Evolutionary conservation across 495 filamentous ascomycete species (phyloP), one percentile per base, ranked within the genome.

Genomic region (Daldinia loculata): DNA sequence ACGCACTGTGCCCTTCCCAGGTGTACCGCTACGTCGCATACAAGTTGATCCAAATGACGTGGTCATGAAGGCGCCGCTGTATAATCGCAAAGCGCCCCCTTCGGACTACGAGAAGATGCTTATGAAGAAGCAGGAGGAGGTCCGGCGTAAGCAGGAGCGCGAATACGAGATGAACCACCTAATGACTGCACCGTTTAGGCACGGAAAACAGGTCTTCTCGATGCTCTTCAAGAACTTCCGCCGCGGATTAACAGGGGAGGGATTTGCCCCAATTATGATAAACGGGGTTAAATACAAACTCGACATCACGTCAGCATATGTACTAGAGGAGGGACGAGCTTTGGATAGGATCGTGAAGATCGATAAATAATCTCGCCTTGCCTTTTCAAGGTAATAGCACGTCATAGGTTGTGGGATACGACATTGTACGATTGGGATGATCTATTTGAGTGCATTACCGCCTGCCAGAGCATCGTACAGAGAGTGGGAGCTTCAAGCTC

Each of bases 141-240:
- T 75, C 55, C 67, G 72, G 0, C 67, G 70, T 61, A 77, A 74
- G 50, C 72, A 76, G 61, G 78, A 72, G 62, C 71, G 79, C 45
- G 76, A 85, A 66, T 80, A 83, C 51, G 77, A 83, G 70, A 77
- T 79, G 72, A 73, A 80, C 57, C 80, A 82, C 72, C 63, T 86
- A 41, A 75, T 87, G 78, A 86, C 83, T 5, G 71, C 77, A 53
- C 84, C 84, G n/a, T 85, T 87, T 70, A 76, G 85, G 22, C 78
- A 84, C 56, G 78, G 74, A 0, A 60, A 67, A 26, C 70, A 72
- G 55, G 81, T 62, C 3, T 68, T 80, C 24, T 62, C 59, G 8
- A 56, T 57, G 3, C 55, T 80, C 2, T 82, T 81, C 52, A 27
- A 24, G 2, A 79, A 76, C 2, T 72, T 83, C 48, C 70, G 67